phyloP scores from a whole-genome alignment of 345 rosid species.

The Arabidopsis thaliana region TAIR10.1 NC_003070.9:23202001-23202500 shows the following conservation, averaged over 20 bases:
- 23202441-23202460: slow-evolving; percentile 36
- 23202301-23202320: slow-evolving; percentile 42
- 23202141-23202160: slow-evolving; percentile 44
- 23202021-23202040: slow-evolving; percentile 95
- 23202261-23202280: slow-evolving; percentile 39
- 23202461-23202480: slow-evolving; percentile 48
- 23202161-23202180: slow-evolving; percentile 65
- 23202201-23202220: slow-evolving; percentile 45
- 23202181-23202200: slow-evolving; percentile 91
- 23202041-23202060: slow-evolving; percentile 84
- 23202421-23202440: slow-evolving; percentile 49
- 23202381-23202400: slow-evolving; percentile 34
- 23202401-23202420: slow-evolving; percentile 45
- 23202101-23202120: slow-evolving; percentile 77
- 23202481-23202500: slow-evolving; percentile 40
- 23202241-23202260: slow-evolving; percentile 43
- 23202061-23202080: slow-evolving; percentile 81
- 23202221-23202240: slow-evolving; percentile 31
- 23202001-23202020: slow-evolving; percentile 59
- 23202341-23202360: slow-evolving; percentile 43
- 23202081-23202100: slow-evolving; percentile 73
- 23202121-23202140: slow-evolving; percentile 76
- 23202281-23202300: slow-evolving; percentile 50
- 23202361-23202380: slow-evolving; percentile 38
- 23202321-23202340: slow-evolving; percentile 35